Evolutionary conservation across 2,329 filamentous ascomycete species (phyloP), one percentile per base, ranked within the genome.

Genomic region (Ophiostoma ulmi): DNA sequence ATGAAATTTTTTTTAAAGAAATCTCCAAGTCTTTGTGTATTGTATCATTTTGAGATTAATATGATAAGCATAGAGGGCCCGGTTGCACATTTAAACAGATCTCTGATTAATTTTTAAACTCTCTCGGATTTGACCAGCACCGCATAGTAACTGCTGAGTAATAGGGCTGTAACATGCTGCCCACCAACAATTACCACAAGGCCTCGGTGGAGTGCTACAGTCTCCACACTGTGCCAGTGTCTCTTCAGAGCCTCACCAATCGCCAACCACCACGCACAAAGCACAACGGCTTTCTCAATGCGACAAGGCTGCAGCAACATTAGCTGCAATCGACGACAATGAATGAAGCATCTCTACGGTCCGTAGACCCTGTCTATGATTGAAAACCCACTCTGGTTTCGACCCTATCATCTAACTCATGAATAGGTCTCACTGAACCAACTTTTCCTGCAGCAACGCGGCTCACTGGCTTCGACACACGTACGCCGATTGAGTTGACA

Each of bases 301-400:
- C 26, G 44, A 58, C n/a, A n/a, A 48, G 69, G 48, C 69, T 48
- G 52, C 52, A 48, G 38, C 22, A n/a, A 61, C 64, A 36, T 39
- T n/a, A 22, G 38, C 48, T 61, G 64, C 44, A 20, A 58, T 48
- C n/a, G 35, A 48, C 31, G 26, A 67, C 65, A 70, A 68, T 68
- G 38, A 68, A 64, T 36, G 11, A 38, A 67, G 48, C 48, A 14
- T 36, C 22, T 22, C 22, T 31, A 5, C 17, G 22, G 35, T 26
- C 20, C 7, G 39, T 22, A 2, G 20, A 0, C 6, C 52, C 6
- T 55, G 17, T 17, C 11, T 55, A 8, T 26, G 52, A 55, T 22
- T 26, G 52, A n/a, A 48, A 14, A 13, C 14, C 39, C 1, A 17
- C 13, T 3, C 14, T 48, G 44, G 11, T 17, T 48, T n/a, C 14